Evolutionary conservation across 2,329 filamentous ascomycete species (phyloP), one percentile per base, ranked within the genome.

Genomic region (Fusarium papillatum): DNA sequence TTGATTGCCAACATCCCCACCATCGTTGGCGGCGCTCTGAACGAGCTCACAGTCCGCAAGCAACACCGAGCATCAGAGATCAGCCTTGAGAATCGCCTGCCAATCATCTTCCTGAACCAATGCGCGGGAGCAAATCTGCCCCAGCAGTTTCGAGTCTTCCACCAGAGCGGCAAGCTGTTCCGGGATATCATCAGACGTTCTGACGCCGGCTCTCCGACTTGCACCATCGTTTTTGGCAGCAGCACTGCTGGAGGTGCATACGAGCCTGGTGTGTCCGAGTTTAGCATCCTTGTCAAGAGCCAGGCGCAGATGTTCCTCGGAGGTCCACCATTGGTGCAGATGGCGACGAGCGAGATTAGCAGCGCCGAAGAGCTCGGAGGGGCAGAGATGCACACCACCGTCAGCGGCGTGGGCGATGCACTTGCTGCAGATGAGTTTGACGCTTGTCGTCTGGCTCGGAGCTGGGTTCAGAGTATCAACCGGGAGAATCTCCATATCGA

Each of bases 271-370:
- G 48, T 78, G 26, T 78, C 85, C 2, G 78, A 80, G 68, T 86
- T 87, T 65, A 86, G 84, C 81, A 86, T 81, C 9, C 77, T 81
- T 53, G 78, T 71, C 1, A 38, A 85, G 50, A 80, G 83, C 17
- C 85, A 87, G 70, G 86, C 84, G 0, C 86, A 87, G 66, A 85
- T 84, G 0, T 87, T 87, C 62, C 80, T 87, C 1, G 86, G 82
- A 9, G 85, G 86, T 0, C 86, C 86, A 0, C 86, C 86, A 0
- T 79, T 87, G 10, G 85, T 87, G 2, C 86, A 87, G 69, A 87
- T 87, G 86, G 86, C 86, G 0, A 87, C 85, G 0, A 85, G 86
- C 3, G 86, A 87, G 63, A 72, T 84, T 0, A 82, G 85, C 24
- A 84, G 78, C 1, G 84, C 86, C 0, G 86, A 87, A 67, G 81